Evolutionary conservation across 1,139 yeast genomes (phyloP).

Genomic region (Candida anutae): DNA sequence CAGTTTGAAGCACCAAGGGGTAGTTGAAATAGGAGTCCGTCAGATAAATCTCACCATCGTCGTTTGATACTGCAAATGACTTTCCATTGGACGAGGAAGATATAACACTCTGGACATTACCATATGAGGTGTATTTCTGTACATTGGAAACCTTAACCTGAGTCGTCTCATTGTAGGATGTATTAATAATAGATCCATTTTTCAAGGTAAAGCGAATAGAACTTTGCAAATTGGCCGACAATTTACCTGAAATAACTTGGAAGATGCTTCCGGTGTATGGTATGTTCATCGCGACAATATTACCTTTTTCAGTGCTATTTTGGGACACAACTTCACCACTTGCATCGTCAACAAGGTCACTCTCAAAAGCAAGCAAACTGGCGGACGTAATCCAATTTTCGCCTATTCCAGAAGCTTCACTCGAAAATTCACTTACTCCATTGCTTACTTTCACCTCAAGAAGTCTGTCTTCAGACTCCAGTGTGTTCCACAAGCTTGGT

Average conservation of each 20-base stretch:
- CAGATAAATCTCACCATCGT: slow-evolving; percentile 10
- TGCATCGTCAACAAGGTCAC: slow-evolving; percentile 25
- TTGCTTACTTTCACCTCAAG: slow-evolving; percentile 48
- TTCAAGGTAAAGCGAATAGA: slow-evolving; percentile 24
- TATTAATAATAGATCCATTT: slow-evolving; percentile 23
- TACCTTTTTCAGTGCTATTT: slow-evolving; percentile 12
- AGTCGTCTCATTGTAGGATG: slow-evolving; percentile 21
- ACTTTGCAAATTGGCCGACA: slow-evolving; percentile 22
- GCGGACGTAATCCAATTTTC: slow-evolving; percentile 11
- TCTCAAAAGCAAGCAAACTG: slow-evolving; percentile 46
- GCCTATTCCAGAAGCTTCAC: slow-evolving; percentile 2
- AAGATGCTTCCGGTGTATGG: slow-evolving; percentile 26
- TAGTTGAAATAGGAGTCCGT: slow-evolving; percentile 6
- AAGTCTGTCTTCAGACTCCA: slow-evolving; percentile 13
- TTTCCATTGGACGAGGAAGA: slow-evolving; percentile 17
- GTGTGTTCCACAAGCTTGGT: slow-evolving; percentile 51
- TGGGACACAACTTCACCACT: slow-evolving; percentile 30
- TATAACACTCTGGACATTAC: slow-evolving; percentile 24
- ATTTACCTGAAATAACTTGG: slow-evolving; percentile 29
- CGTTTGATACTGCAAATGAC: slow-evolving; percentile 12
- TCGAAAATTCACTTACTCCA: slow-evolving; percentile 39
- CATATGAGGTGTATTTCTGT: slow-evolving; percentile 21
- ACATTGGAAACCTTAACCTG: slow-evolving; percentile 24
- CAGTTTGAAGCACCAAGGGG: slow-evolving; percentile 9
- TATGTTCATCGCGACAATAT: slow-evolving; percentile 18